Base-by-base conservation (phyloP, 257 asterid genomes). In the Galeopsis tetrahit region DNA sequence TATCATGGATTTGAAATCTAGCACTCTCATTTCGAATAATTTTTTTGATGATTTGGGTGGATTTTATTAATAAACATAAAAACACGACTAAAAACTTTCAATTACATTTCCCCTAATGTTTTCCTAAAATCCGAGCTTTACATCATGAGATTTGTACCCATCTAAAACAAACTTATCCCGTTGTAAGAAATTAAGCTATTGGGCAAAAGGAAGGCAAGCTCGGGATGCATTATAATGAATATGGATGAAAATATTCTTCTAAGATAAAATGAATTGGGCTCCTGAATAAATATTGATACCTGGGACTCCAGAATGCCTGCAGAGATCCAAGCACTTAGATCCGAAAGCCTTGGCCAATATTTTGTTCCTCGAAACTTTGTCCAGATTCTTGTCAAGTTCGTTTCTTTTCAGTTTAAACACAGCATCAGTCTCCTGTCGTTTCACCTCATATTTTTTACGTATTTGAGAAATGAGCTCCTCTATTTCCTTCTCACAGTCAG, bases 321-420 rank as follows among this genome's bases (percentile, higher is more conserved):
- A n/a, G n/a, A 74, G 77, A 74, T 87, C 89, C 81, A 80, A 42
- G 76, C 97, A 91, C 87, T 91, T 90, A n/a, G 86, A 78, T 79
- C 90, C 82, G 77, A 89, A 84, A 58, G 85, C 91, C 52, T 87
- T 89, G 1, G 97, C 96, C 73, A 93, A 84, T 60, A 84, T 74
- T 83, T 80, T 86, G 81, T 91, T 86, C 87, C 84, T 82, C 44
- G 69, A 74, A 83, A 88, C 85, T 84, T 58, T 83, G 44, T 66
- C 75, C 67, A 64, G 79, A 61, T 72, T 84, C 66, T 39, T 70
- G 68, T 89, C 96, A 53, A 78, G 79, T 75, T 80, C 89, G 32
- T 72, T 70, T 76, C 59, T n/a, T n/a, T n/a, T n/a, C n/a, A n/a
- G n/a, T n/a, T n/a, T n/a, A n/a, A n/a, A n/a, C n/a, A n/a, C n/a